These are phyloP conservation scores for Cyberlindnera mycetangii DNA, from an alignment of 805 yeast genomes.

Conservation along the genomic window DNA sequence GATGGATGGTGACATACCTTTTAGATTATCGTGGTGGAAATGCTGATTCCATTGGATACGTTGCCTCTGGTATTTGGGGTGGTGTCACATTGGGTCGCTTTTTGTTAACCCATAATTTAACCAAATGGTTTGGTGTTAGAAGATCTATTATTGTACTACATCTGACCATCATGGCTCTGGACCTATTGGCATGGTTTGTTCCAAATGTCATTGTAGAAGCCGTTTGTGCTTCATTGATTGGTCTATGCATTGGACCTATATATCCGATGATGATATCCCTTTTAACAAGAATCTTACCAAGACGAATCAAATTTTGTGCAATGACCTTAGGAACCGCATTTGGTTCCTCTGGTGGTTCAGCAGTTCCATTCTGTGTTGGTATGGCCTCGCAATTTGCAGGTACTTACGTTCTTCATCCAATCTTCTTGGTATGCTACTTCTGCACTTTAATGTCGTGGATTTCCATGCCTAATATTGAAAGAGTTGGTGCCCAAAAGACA, in stretches of 20 bases:
- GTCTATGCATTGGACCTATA: constrained; percentile 55
- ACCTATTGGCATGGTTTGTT: constrained; percentile 46
- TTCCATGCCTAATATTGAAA: constrained; percentile 42
- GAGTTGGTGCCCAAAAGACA: constrained; percentile 21
- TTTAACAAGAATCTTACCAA: constrained; percentile 43
- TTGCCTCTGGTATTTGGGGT: constrained; percentile 64
- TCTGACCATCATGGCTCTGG: constrained; percentile 35
- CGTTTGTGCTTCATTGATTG: constrained; percentile 43
- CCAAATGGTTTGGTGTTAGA: constrained; percentile 41
- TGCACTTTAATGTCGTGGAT: constrained; percentile 39
- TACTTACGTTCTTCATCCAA: constrained; percentile 48
- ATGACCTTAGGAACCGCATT: constrained; percentile 52
- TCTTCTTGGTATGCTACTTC: constrained; percentile 37
- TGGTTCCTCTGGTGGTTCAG: constrained; percentile 58
- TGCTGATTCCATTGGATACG: constrained; percentile 45
- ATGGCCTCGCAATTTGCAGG: constrained; percentile 43
- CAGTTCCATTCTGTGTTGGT: constrained; percentile 53
- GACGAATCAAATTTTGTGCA: constrained; percentile 49
- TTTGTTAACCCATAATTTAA: constrained; percentile 40
- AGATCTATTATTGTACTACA: constrained; percentile 39
- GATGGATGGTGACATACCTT: constrained; percentile 62
- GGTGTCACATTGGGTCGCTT: constrained; percentile 61
- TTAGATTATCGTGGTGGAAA: constrained; percentile 48
- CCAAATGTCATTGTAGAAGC: constrained; percentile 44
- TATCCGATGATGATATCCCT: constrained; percentile 50